Evolutionary conservation across 2,329 filamentous ascomycete genomes (phyloP).

Genomic region (Byssoonygena ceratinophila): DNA sequence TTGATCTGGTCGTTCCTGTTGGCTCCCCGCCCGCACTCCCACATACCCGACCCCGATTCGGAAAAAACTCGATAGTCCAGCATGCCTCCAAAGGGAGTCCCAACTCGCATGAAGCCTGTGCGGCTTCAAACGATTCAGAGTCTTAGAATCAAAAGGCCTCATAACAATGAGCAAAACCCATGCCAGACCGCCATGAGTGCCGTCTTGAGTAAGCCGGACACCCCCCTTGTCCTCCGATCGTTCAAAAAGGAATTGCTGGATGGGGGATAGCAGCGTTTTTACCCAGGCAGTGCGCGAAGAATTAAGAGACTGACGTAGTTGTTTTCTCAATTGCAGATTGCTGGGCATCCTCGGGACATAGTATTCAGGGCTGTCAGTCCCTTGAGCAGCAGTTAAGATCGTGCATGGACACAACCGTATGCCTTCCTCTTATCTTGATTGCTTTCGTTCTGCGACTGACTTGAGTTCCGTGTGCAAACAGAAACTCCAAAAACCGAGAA

Average conservation of each 20-base stretch:
- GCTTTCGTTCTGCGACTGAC: neutral
- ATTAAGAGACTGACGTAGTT: constrained; percentile 6
- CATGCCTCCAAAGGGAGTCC: constrained; percentile 37
- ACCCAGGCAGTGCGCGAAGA: too few relatives aligned
- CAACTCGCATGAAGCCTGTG: constrained; percentile 38
- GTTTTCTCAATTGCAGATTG: constrained; percentile 24
- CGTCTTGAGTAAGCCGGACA: constrained; percentile 46
- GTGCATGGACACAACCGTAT: constrained; percentile 72
- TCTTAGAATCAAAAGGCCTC: constrained; percentile 54
- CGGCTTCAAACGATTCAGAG: constrained; percentile 41
- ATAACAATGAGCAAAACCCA: constrained; percentile 51
- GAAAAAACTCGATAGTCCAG: neutral
- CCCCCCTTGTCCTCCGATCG: neutral
- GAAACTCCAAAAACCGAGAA: constrained; percentile 49
- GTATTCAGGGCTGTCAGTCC: constrained; percentile 47
- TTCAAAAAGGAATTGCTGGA: too few relatives aligned
- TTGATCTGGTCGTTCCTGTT: too few relatives aligned
- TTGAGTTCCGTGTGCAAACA: constrained; percentile 24
- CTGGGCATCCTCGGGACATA: constrained; percentile 39
- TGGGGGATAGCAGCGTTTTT: too few relatives aligned
- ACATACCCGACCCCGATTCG: too few relatives aligned
- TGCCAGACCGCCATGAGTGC: constrained; percentile 57
- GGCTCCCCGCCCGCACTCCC: too few relatives aligned
- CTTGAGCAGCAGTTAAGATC: constrained; percentile 52
- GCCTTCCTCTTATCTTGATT: constrained; percentile 17